These are phyloP conservation scores for Neospora caninum DNA, from an alignment of 169 alveolate genomes.

Conservation along the genomic window DNA sequence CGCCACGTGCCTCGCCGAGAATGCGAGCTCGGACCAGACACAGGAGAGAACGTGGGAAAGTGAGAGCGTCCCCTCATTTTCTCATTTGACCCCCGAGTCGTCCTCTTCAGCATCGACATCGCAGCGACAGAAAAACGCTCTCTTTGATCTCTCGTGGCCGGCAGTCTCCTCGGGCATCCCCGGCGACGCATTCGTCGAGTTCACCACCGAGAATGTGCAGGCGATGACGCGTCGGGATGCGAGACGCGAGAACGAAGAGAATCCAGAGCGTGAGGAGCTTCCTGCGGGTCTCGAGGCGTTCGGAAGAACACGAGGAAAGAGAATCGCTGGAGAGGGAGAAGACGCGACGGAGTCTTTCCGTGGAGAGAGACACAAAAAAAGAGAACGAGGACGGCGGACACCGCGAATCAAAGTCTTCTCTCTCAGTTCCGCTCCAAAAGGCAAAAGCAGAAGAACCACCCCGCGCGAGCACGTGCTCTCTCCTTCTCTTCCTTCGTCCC, in stretches of 20 bases:
- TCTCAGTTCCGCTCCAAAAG: background rate
- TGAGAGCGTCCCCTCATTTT: background rate
- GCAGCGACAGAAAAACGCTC: background rate
- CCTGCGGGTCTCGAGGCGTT: background rate
- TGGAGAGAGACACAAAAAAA: too few species aligned
- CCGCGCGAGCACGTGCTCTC: background rate
- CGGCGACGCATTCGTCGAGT: constrained; percentile 13
- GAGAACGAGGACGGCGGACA: background rate
- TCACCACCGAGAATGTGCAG: background rate
- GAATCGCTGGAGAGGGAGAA: background rate
- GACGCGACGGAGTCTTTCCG: background rate
- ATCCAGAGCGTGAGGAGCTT: too few species aligned
- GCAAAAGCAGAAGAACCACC: background rate
- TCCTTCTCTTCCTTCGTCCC: background rate
- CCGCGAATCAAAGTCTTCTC: background rate
- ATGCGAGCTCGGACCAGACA: too few species aligned
- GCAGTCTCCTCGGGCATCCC: background rate
- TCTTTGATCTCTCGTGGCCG: too few species aligned
- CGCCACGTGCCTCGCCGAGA: too few species aligned
- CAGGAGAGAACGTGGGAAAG: too few species aligned
- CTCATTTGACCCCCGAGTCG: background rate
- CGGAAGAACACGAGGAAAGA: background rate
- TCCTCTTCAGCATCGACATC: background rate
- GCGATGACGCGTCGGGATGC: background rate
- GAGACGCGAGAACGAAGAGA: background rate